phyloP scores from a whole-genome alignment of 352 stramenopile species.

The Globisporangium nodosum region DNA sequence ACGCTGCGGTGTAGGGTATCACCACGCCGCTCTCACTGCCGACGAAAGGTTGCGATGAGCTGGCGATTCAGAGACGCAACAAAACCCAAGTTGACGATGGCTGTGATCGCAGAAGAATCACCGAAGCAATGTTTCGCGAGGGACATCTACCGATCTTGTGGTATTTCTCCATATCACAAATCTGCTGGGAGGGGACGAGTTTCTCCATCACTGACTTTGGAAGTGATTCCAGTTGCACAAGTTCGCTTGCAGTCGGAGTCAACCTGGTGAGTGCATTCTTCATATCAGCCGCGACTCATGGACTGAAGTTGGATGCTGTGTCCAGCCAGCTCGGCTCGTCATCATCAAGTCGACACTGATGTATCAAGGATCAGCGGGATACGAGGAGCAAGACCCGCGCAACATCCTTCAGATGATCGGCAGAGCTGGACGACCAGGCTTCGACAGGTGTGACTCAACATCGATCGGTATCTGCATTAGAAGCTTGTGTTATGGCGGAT shows the following conservation, averaged over 20 bases:
- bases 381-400: constrained; percentile 20
- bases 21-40: constrained; percentile 25
- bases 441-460: constrained; percentile 18
- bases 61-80: not conserved
- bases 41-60: constrained; percentile 18
- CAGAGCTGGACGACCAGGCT: constrained; percentile 25
- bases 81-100: not conserved
- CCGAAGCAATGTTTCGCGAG: constrained; percentile 25
- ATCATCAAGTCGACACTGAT: constrained; percentile 35
- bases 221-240: constrained; percentile 22
- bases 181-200: not conserved
- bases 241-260: constrained; percentile 31
- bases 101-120: constrained; percentile 13
- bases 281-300: not conserved
- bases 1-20: constrained; percentile 24
- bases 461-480: not conserved
- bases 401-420: constrained; percentile 39
- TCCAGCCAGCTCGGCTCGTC: constrained; percentile 31
- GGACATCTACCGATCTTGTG: constrained; percentile 26
- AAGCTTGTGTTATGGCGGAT: too few relatives aligned
- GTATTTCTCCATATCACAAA: constrained; percentile 8
- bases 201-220: not conserved
- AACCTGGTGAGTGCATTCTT: constrained; percentile 27
- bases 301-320: not conserved
- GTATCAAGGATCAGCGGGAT: constrained; percentile 23